Evolutionary conservation across 2,329 filamentous ascomycete species (phyloP).

Genomic region (Penicillium psychrosexuale): DNA sequence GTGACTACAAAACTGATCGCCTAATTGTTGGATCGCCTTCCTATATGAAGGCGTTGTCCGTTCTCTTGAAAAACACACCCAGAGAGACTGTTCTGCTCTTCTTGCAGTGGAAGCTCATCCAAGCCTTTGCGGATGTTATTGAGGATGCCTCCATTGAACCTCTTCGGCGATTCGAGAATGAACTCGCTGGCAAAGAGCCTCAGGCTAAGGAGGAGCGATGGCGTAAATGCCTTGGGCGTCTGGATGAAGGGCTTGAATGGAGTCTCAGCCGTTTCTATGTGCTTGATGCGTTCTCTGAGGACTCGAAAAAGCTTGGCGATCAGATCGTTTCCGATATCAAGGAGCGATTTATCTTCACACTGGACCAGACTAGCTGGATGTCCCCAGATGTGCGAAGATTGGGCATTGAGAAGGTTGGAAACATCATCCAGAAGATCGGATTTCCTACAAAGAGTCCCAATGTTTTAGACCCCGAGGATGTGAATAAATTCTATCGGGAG

Average conservation of each 20-base stretch:
- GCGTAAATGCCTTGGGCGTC: slow-evolving; percentile 60
- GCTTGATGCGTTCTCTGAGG: slow-evolving; percentile 63
- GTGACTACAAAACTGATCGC: slow-evolving; percentile 49
- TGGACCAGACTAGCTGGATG: slow-evolving; percentile 63
- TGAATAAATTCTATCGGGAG: slow-evolving; percentile 56
- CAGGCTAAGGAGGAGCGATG: slow-evolving; percentile 63
- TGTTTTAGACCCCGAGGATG: slow-evolving; percentile 55
- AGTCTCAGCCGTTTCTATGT: slow-evolving; percentile 69
- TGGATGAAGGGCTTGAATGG: slow-evolving; percentile 62
- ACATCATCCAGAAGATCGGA: slow-evolving; percentile 66
- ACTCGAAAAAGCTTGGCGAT: slow-evolving; percentile 65
- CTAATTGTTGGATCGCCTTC: slow-evolving; percentile 60
- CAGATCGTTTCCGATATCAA: slow-evolving; percentile 70
- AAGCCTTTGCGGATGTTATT: slow-evolving; percentile 52
- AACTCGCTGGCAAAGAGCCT: slow-evolving; percentile 60
- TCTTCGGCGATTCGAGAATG: slow-evolving; percentile 58
- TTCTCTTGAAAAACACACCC: slow-evolving; percentile 54
- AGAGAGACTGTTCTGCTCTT: slow-evolving; percentile 60
- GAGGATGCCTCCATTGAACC: slow-evolving; percentile 61
- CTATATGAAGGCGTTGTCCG: slow-evolving; percentile 58
- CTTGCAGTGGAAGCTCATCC: slow-evolving; percentile 62
- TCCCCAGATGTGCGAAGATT: slow-evolving; percentile 57
- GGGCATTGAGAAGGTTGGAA: slow-evolving; percentile 63
- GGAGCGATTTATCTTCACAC: slow-evolving; percentile 60
- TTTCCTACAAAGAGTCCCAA: slow-evolving; percentile 63